Evolutionary conservation across 331 rosid genomes (phyloP), one percentile per base, ranked within the genome.

Genomic region (Malus hybrid): DNA sequence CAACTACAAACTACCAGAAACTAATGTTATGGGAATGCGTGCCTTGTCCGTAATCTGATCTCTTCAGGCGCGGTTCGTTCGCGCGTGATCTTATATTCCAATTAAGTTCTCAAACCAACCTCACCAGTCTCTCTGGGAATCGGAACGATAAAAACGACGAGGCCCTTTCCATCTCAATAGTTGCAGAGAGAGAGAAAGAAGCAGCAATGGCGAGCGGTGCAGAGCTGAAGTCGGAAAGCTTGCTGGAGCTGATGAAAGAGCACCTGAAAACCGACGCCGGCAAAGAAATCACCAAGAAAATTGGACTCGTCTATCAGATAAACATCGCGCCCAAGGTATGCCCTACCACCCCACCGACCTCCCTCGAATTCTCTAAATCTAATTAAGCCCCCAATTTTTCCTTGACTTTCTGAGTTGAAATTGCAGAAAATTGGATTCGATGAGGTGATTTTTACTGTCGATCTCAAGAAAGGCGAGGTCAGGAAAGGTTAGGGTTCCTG

Each of bases 391-490:
- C 30, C 8, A 20, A 32, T 24, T 61, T 13, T 12, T 28, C 15
- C 19, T 61, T 28, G 34, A 64, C 13, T 34, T 70, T 33, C 30
- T 28, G 42, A 70, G 11, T 33, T 42, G 32, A 34, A 39, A 64
- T 76, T 52, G 60, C 77, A 94, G 99, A 94, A 94, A 90, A 53
- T 95, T 71, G 99, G 99, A 74, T 26, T 86, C 75, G 77, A 95
- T 13, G 97, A 92, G 90, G 90, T 87, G 7, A 28, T 77, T 30
- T 95, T 89, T 63, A 84, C 87, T 3, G 85, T 95, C 84, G 97
- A 95, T 90, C 92, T 92, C 80, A 95, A 95, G 97, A 89, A 89
- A 70, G 97, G 96, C 71, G 86, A 86, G 63, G 96, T 95, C 66
- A 75, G 33, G 73, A 89, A 90, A 92, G 99, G 99, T 91, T 82